Evolutionary conservation across 2,329 filamentous ascomycete genomes (phyloP).

Genomic region (Phialocephala subalpina): DNA sequence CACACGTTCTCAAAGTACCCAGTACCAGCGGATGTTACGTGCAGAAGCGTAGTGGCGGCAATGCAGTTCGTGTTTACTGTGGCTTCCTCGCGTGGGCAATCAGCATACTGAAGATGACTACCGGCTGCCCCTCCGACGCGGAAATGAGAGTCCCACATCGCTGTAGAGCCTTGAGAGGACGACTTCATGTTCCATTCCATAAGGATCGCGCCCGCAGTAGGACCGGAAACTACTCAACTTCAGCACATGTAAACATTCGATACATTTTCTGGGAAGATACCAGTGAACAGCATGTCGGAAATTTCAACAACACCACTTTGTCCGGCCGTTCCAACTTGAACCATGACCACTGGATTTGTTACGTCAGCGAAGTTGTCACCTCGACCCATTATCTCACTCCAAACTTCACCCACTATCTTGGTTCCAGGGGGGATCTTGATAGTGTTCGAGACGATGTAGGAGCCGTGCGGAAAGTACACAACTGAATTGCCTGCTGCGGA

Average conservation of each 20-base stretch:
- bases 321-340: slow-evolving; percentile 47
- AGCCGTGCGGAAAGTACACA: slow-evolving; percentile 61
- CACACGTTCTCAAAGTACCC: slow-evolving; percentile 42
- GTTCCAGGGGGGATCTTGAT: slow-evolving; percentile 51
- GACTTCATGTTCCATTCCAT: slow-evolving; percentile 47
- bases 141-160: slow-evolving; percentile 32
- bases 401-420: slow-evolving; percentile 47
- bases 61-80: slow-evolving; percentile 42
- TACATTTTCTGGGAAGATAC: no score
- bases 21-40: slow-evolving; percentile 40
- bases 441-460: slow-evolving; percentile 58
- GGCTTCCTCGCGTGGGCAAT: slow-evolving; percentile 50
- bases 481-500: no score
- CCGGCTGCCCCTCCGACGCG: slow-evolving; percentile 53
- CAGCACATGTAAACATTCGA: no score
- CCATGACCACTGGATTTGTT: slow-evolving; percentile 53
- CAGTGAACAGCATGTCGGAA: slow-evolving; percentile 50
- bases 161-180: slow-evolving; percentile 37
- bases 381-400: slow-evolving; percentile 47
- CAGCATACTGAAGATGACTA: slow-evolving; percentile 49
- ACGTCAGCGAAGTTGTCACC: slow-evolving; percentile 53
- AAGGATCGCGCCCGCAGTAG: slow-evolving; percentile 47
- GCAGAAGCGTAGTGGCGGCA: slow-evolving; percentile 43
- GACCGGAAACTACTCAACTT: slow-evolving; percentile 47
- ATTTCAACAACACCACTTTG: slow-evolving; percentile 54